phyloP scores from a whole-genome alignment of 2,329 filamentous ascomycete species.

The Aspergillus vadensis region DNA sequence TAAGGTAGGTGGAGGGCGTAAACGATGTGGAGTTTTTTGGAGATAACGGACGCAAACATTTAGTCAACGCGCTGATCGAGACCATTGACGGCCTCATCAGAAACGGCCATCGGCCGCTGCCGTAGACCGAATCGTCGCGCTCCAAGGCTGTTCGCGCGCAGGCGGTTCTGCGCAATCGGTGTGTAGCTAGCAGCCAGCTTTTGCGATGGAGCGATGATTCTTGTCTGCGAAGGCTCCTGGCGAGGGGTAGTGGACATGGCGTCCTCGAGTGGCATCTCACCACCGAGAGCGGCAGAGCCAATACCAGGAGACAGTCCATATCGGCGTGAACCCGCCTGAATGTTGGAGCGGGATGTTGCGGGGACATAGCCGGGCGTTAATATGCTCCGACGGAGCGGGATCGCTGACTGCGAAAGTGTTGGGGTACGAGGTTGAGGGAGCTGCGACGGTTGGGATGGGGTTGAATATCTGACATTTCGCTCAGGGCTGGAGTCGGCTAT shows the following conservation, averaged over 20 bases:
- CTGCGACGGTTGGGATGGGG: constrained; percentile 28
- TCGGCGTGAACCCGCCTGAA: constrained; percentile 46
- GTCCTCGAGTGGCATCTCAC: constrained; percentile 25
- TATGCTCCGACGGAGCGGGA: constrained; percentile 43
- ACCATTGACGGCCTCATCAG: constrained; percentile 29
- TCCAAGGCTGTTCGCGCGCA: constrained; percentile 42
- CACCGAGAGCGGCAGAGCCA: constrained; percentile 14
- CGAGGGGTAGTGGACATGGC: constrained; percentile 21
- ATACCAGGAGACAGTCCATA: constrained; percentile 34
- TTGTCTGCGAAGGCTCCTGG: constrained; percentile 32
- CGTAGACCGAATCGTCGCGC: constrained; percentile 39
- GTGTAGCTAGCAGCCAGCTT: constrained; percentile 43
- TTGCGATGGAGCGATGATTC: constrained; percentile 37
- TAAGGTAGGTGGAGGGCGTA: constrained; percentile 19
- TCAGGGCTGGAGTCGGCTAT: constrained; percentile 28
- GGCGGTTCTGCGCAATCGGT: constrained; percentile 39
- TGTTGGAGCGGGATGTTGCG: constrained; percentile 40
- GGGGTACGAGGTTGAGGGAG: constrained; percentile 34
- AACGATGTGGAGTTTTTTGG: constrained; percentile 17
- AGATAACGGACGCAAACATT: constrained; percentile 12
- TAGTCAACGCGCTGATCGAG: constrained; percentile 37
- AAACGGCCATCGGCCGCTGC: constrained; percentile 29
- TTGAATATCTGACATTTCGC: constrained; percentile 23
- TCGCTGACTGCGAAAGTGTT: constrained; percentile 34
- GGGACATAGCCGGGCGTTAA: constrained; percentile 38